phyloP scores from a whole-genome alignment of 768 basidiomycete species.

The Podaxis rugospora region DNA sequence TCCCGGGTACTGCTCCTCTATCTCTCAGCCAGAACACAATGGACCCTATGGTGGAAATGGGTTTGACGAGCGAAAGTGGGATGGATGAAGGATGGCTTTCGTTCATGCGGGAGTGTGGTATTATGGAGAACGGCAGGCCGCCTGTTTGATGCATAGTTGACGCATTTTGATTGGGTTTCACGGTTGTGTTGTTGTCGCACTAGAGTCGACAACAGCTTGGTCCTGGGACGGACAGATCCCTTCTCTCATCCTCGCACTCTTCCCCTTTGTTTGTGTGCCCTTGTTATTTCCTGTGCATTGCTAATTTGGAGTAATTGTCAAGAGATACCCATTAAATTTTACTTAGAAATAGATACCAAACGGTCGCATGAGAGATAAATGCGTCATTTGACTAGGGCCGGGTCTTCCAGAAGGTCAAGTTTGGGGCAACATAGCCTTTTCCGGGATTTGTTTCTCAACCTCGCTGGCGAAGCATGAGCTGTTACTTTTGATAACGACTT shows the following conservation, averaged over 20 bases:
- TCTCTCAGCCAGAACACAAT: conserved; percentile 19
- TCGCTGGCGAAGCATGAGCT: background rate
- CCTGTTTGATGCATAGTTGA: conserved; percentile 1
- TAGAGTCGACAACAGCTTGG: background rate
- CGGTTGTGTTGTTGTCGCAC: background rate
- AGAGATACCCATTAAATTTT: background rate
- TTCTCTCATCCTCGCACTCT: background rate
- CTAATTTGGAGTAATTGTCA: background rate
- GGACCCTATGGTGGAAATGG: conserved; percentile 33
- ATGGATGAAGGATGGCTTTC: conserved; percentile 47
- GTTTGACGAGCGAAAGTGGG: conserved; percentile 38
- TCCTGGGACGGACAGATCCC: background rate
- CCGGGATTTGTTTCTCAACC: background rate
- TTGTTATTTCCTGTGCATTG: background rate
- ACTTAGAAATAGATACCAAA: background rate
- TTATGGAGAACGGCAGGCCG: conserved; percentile 29
- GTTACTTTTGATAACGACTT: background rate
- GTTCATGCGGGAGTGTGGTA: conserved; percentile 47
- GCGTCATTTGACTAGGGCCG: background rate
- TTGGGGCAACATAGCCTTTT: background rate
- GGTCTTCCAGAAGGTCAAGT: background rate
- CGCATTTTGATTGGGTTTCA: background rate
- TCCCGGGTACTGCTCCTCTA: conserved; percentile 8
- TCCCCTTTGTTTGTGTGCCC: background rate
- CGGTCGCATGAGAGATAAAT: background rate